phyloP scores from a whole-genome alignment of 139 green algal species.

The Picochlorum sp. region DNA sequence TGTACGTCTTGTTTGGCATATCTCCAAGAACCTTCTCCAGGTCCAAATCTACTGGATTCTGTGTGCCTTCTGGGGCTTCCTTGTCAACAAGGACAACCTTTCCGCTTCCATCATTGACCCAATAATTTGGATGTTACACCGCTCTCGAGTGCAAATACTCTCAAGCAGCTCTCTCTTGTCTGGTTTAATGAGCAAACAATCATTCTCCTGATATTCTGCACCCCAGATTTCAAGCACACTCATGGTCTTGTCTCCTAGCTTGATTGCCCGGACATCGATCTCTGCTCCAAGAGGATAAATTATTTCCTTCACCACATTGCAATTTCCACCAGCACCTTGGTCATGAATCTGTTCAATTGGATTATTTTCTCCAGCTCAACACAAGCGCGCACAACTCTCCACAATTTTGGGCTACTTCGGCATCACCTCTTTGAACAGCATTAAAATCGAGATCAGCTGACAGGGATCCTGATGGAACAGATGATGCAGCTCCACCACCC shows the following conservation, averaged over 20 bases:
- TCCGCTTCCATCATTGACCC: slow-evolving; percentile 84
- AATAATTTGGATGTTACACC: slow-evolving; percentile 91
- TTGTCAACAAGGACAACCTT: slow-evolving; percentile 78
- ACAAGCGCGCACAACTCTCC: slow-evolving; percentile 91
- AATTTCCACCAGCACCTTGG: slow-evolving; percentile 96
- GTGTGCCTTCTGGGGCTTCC: slow-evolving; percentile 38
- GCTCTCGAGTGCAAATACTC: slow-evolving; percentile 82
- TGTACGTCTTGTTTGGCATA: slow-evolving; percentile 96
- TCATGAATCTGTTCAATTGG: slow-evolving; percentile 88
- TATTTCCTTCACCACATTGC: slow-evolving; percentile 99
- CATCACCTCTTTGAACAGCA: slow-evolving; percentile 92
- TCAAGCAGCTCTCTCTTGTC: slow-evolving; percentile 65
- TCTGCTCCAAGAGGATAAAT: slow-evolving; percentile 93
- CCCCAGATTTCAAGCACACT: slow-evolving; percentile 99
- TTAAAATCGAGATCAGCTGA: slow-evolving; percentile 97
- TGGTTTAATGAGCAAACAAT: slow-evolving; percentile 81
- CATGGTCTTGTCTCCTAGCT: slow-evolving; percentile 92
- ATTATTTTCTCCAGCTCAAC: slow-evolving; percentile 89
- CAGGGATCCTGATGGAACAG: slow-evolving; percentile 58
- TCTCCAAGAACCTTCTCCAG: slow-evolving; percentile 95
- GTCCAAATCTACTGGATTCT: slow-evolving; percentile 83
- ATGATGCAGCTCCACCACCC: slow-evolving; percentile 90
- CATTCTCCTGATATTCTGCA: slow-evolving; percentile 99
- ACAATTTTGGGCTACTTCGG: slow-evolving; percentile 96
- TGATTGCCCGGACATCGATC: slow-evolving; percentile 87